Base-by-base conservation (phyloP, 192 early-diverging fungal species). In the Coemansia sp. region DNA sequence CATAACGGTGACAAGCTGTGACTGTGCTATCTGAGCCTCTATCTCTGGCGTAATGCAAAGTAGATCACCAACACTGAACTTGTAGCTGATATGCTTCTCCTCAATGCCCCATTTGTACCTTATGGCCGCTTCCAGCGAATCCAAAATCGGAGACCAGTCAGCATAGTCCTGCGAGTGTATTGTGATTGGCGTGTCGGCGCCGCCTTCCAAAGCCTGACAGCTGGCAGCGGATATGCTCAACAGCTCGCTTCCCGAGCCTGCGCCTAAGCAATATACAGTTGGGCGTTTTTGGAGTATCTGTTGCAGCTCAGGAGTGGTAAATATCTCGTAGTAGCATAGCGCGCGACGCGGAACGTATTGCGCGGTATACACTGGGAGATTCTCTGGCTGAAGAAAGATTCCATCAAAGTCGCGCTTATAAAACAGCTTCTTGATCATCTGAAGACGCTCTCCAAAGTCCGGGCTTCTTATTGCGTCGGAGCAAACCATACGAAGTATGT, bases 211-310 rank as follows among this genome's bases (percentile, higher is more conserved):
- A 2, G 61, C 65, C 12, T 40, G 56, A 32, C 68, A 74, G 61
- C 69, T 85, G 0, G 93, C 94, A 0, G 91, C 87, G 0, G 89
- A 77, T 40, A 97, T 85, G 3, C 91, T 92, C 10, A 93, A 82
- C 48, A 96, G 63, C 75, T 98, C 96, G 31, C 88, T 91, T 48
- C 94, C 96, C 6, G 89, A 87, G 0, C 96, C 96, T 8, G 90
- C 89, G 14, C 96, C 96, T 32, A 95, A 80, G 48, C 85, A 88
- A 25, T 83, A 77, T 2, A 95, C 78, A 5, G 64, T 69, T 0
- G 85, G 86, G 7, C 74, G 73, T 1, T 67, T 59, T 5, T 58
- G 59, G 31, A 90, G 66, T 1, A 94, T 72, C 0, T 38, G 61
- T 31, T 84, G 61, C n/a, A 94, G 58, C 34, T 76, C 67, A 3